Percentiles rank a stretch among this genome's conserved stretches.
These are phyloP conservation scores for Spathaspora hagerdaliae DNA, from an alignment of 805 yeast genomes.

Conservation along the genomic window DNA sequence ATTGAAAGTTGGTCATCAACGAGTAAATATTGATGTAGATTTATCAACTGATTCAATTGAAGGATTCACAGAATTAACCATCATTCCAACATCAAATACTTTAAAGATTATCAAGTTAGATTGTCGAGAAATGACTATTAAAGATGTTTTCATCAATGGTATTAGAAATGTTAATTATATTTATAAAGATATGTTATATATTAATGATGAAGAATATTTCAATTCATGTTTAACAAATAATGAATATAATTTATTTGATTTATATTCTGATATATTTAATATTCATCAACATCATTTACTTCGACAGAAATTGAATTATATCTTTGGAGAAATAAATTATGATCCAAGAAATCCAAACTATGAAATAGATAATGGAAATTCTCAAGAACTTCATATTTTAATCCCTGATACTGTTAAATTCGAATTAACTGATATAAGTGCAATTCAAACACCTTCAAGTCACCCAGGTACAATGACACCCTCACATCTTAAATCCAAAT, in stretches of 20 bases:
- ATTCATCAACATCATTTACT: constrained; percentile 59
- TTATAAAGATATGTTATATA: constrained; percentile 51
- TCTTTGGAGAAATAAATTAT: constrained; percentile 46
- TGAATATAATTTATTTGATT: constrained; percentile 36
- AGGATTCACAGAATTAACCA: constrained; percentile 81
- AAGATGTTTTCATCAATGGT: constrained; percentile 56
- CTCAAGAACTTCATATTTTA: constrained; percentile 61
- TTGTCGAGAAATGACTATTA: constrained; percentile 69
- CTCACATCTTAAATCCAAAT: constrained; percentile 27
- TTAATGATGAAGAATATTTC: constrained; percentile 27
- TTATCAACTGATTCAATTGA: constrained; percentile 50
- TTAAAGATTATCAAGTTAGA: constrained; percentile 67
- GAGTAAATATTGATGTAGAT: constrained; percentile 77
- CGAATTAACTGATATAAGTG: constrained; percentile 31
- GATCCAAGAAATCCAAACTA: constrained; percentile 23
- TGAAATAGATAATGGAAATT: constrained; percentile 20
- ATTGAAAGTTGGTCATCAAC: constrained; percentile 81
- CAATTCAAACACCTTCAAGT: constrained; percentile 26
- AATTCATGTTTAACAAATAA: constrained; percentile 22
- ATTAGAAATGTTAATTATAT: constrained; percentile 51
- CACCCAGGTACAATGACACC: constrained; percentile 31
- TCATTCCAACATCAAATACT: constrained; percentile 62
- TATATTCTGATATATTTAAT: constrained; percentile 35
- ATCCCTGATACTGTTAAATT: constrained; percentile 67
- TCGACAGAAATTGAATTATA: constrained; percentile 47